Evolutionary conservation across 768 basidiomycete species (phyloP).

Genomic region (Leccinum uliginosum): DNA sequence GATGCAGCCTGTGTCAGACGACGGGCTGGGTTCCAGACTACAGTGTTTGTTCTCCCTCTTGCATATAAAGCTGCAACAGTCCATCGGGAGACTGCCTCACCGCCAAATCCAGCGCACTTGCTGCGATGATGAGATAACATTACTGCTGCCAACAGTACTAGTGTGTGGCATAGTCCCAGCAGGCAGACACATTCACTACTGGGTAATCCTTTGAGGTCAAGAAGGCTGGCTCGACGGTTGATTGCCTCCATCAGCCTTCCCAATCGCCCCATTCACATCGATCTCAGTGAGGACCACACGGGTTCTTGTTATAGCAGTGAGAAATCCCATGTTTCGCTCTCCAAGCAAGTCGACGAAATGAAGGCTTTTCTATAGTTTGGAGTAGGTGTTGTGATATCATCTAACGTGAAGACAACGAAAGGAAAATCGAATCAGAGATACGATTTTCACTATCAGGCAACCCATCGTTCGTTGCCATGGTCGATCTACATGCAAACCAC

Average conservation of each 20-base stretch:
- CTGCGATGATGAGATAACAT: not conserved
- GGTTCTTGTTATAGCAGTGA: not conserved
- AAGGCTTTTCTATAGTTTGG: no score
- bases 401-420: no score
- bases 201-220: not conserved
- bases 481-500: no score
- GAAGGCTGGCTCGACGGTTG: not conserved
- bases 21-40: no score
- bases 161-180: not conserved
- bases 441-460: not conserved
- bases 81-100: not conserved
- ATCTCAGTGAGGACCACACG: not conserved
- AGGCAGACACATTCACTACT: not conserved
- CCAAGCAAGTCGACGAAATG: no score
- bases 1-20: no score
- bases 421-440: not conserved
- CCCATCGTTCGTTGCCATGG: not conserved
- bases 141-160: not conserved
- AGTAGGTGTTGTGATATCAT: no score
- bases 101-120: not conserved
- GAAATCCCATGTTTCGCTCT: not conserved
- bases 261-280: not conserved
- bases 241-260: not conserved
- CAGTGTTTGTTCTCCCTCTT: no score
- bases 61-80: not conserved